phyloP scores from a whole-genome alignment of 2,329 filamentous ascomycete species.

The Parascedosporium putredinis region DNA sequence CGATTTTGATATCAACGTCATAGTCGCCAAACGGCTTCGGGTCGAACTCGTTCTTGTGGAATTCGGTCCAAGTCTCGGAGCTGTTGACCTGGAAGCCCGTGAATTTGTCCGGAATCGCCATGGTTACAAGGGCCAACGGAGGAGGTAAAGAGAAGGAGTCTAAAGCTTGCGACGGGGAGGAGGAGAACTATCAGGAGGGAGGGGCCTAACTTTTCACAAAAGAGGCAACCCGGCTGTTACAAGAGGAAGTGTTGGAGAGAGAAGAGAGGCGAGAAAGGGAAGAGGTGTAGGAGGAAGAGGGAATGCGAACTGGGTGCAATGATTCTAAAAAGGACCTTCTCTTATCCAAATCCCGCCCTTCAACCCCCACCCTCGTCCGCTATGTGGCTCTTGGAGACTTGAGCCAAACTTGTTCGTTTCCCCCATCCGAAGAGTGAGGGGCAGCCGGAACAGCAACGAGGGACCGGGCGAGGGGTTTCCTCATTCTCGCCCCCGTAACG shows the following conservation, averaged over 20 bases:
- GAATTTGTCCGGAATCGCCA: constrained; percentile 50
- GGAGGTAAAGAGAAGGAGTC: neutral
- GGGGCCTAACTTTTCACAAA: too few relatives aligned
- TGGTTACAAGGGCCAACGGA: constrained; percentile 16
- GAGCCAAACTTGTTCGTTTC: neutral
- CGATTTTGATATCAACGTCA: constrained; percentile 75
- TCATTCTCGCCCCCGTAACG: neutral
- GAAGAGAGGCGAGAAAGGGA: neutral
- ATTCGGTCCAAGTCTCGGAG: constrained; percentile 44
- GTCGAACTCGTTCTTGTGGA: constrained; percentile 64
- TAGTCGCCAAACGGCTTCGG: constrained; percentile 75
- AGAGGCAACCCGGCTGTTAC: too few relatives aligned
- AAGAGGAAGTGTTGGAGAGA: too few relatives aligned
- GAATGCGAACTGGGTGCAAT: neutral
- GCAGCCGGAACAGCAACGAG: neutral
- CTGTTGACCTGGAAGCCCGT: constrained; percentile 48
- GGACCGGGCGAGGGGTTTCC: neutral
- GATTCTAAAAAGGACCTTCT: neutral
- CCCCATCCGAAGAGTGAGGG: neutral
- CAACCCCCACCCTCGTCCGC: neutral
- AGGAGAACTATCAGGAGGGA: too few relatives aligned
- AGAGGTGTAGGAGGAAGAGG: neutral
- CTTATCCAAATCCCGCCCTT: neutral
- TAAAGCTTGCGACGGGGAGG: too few relatives aligned
- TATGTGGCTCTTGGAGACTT: neutral